Evolutionary conservation across 2,329 filamentous ascomycete species (phyloP).

Genomic region (Phoma herbarum): DNA sequence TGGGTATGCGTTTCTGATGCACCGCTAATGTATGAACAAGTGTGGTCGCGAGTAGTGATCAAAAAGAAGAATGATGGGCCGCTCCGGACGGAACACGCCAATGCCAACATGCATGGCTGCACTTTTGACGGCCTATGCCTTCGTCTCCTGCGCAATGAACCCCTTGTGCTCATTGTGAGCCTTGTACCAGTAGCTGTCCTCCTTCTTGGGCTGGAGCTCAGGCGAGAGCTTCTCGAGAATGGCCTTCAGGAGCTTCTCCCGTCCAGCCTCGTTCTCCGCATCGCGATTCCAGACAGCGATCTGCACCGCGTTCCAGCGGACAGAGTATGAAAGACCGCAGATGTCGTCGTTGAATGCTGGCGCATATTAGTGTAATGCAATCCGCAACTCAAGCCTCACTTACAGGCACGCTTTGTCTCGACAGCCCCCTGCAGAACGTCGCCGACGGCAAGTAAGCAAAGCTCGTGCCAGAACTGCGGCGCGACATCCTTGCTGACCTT

Average conservation of each 20-base stretch:
- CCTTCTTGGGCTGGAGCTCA: constrained; percentile 74
- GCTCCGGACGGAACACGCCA: not conserved
- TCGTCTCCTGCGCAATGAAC: constrained; percentile 59
- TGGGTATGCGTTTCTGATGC: constrained; percentile 7
- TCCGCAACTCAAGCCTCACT: constrained; percentile 35
- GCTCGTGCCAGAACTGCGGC: constrained; percentile 80
- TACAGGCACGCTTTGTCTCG: constrained; percentile 67
- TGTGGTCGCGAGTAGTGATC: constrained; percentile 11
- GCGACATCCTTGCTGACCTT: constrained; percentile 78
- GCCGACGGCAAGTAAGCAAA: constrained; percentile 83
- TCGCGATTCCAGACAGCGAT: constrained; percentile 95
- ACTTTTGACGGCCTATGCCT: not conserved
- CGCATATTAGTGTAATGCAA: not conserved
- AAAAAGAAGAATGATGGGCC: constrained; percentile 3
- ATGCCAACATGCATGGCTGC: not conserved
- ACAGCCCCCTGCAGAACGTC: constrained; percentile 80
- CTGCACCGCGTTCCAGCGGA: constrained; percentile 87
- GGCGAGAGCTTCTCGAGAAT: constrained; percentile 77
- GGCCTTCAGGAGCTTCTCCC: constrained; percentile 75
- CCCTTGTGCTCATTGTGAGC: constrained; percentile 88
- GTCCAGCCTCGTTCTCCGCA: constrained; percentile 78
- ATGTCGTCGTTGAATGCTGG: constrained; percentile 74
- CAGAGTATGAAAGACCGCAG: constrained; percentile 86
- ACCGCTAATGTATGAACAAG: constrained; percentile 17
- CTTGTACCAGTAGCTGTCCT: constrained; percentile 79